Percentiles rank a stretch among this genome's conserved stretches.
phyloP scores from a whole-genome alignment of 2,329 filamentous ascomycete species.

The Huntiella abstrusa region DNA sequence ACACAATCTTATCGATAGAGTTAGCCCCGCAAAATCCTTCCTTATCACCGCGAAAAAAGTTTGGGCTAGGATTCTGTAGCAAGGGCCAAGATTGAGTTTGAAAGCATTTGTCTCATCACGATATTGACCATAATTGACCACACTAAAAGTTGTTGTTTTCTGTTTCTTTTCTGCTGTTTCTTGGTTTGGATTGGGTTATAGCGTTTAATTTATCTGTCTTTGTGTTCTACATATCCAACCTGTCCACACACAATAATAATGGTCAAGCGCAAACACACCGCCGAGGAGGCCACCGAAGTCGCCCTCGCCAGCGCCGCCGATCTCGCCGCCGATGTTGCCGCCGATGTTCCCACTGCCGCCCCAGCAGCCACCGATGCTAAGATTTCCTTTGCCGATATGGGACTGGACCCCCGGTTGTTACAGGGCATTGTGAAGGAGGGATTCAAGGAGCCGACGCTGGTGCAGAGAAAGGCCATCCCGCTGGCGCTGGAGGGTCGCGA shows the following conservation, averaged over 20 bases:
- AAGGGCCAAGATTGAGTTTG: not conserved
- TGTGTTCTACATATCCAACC: not conserved
- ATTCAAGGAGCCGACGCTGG: conserved; percentile 71
- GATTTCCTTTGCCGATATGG: conserved; percentile 52
- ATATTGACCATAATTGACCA: not conserved
- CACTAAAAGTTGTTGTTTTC: not conserved
- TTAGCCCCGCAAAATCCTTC: conserved; percentile 1
- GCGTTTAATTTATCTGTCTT: not conserved
- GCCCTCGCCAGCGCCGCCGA: not conserved
- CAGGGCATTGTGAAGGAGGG: conserved; percentile 72
- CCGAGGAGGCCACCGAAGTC: not conserved
- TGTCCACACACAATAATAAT: not conserved
- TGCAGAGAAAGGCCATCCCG: conserved; percentile 77
- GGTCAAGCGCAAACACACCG: not conserved
- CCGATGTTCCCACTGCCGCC: not conserved
- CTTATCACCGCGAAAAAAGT: conserved; percentile 4
- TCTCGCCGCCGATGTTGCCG: not conserved
- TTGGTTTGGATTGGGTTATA: not conserved
- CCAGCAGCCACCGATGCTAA: not conserved
- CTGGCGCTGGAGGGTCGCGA: conserved; percentile 74
- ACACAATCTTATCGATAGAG: conserved; percentile 1
- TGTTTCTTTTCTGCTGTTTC: not conserved
- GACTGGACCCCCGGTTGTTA: conserved; percentile 67
- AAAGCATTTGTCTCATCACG: not conserved
- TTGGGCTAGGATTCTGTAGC: too few relatives aligned